These are phyloP conservation scores for Pseudisothecium myosuroides DNA, from an alignment of 225 moss, liverwort and hornwort species.

Conservation along the genomic window DNA sequence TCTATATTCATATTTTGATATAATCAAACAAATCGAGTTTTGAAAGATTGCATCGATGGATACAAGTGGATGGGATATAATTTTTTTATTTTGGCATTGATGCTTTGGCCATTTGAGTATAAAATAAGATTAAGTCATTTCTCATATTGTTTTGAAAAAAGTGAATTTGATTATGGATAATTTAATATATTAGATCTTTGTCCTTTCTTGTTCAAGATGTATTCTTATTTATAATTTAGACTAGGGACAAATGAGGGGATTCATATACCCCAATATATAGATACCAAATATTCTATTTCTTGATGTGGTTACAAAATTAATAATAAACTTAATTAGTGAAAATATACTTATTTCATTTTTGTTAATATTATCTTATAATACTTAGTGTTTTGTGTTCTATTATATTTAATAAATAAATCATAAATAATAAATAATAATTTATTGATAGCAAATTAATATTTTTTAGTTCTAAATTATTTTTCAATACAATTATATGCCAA, in stretches of 20 bases:
- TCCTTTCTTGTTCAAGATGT: not conserved
- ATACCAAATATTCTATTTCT: not conserved
- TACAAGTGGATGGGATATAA: accelerated
- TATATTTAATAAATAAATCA: not conserved
- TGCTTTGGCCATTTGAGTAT: no score
- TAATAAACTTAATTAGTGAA: not conserved
- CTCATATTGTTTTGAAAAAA: not conserved
- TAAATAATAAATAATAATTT: not conserved
- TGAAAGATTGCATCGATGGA: not conserved
- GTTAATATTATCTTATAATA: not conserved
- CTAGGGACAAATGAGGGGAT: not conserved
- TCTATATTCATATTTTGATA: not conserved
- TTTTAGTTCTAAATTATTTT: not conserved
- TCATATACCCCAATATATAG: not conserved
- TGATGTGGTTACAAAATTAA: not conserved
- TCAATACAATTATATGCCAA: not conserved
- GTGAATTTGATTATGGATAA: not conserved
- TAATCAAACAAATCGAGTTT: not conserved
- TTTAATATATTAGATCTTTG: not conserved
- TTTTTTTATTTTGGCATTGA: not conserved
- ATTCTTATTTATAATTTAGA: not conserved
- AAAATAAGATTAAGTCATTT: no score
- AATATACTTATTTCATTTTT: not conserved
- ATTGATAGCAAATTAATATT: not conserved
- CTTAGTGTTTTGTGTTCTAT: not conserved